Conservation (phyloP, 352 stramenopile genomes). For the Globisporangium mamillatum region DNA sequence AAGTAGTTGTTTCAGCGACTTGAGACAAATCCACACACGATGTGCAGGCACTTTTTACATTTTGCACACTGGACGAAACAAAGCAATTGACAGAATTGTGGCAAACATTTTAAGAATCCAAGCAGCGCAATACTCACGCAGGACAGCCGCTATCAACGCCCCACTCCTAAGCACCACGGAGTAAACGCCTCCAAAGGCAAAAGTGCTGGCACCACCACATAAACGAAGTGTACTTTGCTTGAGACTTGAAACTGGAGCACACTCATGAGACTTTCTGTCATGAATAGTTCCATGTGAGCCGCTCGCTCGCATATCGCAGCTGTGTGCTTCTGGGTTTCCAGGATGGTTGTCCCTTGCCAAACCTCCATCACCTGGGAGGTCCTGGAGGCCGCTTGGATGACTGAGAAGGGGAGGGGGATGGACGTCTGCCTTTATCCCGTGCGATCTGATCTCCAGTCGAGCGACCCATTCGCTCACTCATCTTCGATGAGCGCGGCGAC, state of each 20-base stretch:
- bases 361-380: not conserved
- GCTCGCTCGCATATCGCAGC: not conserved
- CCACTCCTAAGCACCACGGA: not conserved
- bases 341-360: not conserved
- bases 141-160: not conserved
- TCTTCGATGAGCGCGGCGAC: not conserved
- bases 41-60: not conserved
- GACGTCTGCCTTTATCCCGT: not conserved
- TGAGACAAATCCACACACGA: not conserved
- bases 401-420: not conserved
- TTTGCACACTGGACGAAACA: not conserved
- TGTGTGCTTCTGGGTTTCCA: not conserved
- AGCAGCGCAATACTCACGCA: not conserved
- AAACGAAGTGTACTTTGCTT: not conserved
- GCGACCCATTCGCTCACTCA: not conserved
- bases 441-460: not conserved
- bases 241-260: not conserved
- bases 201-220: not conserved
- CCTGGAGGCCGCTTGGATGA: not conserved
- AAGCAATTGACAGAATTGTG: not conserved
- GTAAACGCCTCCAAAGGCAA: not conserved
- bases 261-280: not conserved
- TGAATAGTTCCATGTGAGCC: not conserved
- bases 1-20: not conserved
- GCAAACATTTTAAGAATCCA: not conserved